Evolutionary conservation across 345 rosid species (phyloP), one percentile per base, ranked within the genome.

Genomic region (Leavenworthia alabamica): DNA sequence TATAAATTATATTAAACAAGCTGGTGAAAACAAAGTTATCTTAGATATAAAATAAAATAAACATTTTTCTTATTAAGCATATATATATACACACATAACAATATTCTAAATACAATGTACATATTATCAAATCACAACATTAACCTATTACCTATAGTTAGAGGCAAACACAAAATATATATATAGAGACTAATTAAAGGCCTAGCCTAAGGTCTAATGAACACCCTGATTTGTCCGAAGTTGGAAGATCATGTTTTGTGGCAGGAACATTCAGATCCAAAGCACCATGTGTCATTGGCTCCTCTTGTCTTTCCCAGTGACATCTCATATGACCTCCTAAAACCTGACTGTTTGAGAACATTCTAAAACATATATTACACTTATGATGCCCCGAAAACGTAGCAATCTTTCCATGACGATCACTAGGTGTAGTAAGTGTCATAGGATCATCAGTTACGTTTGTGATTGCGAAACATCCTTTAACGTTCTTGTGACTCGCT

Each of bases 401-500:
- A 51, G 73, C 37, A 8, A 40, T 65, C 68, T 61, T 73, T 7
- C 36, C 39, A 4, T 45, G 69, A 7, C n/a, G n/a, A 56, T 22
- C 65, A 22, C 50, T 8, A 9, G 56, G 57, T 7, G 64, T 48
- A 17, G 61, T 52, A 45, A 66, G 59, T 13, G 61, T 40, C 45
- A 73, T 67, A 9, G 60, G 62, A 35, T 64, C 33, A n/a, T 75
- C 76, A 7, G 35, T 55, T 20, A 74, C 77, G 36, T 77, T 82
- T 12, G 69, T 81, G 37, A 78, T 77, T 2, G 94, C 89, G 22
- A 82, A 86, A 61, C 95, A 92, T 4, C 95, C 96, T 74, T 79
- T 83, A 39, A 86, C 86, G 24, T 85, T 85, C 81, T 85, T 89
- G 70, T 86, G 96, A 66, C 84, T 85, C 0, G 95, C 98, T 74